Base-by-base conservation (phyloP, 2,329 filamentous ascomycete genomes). In the Massarina eburnea region DNA sequence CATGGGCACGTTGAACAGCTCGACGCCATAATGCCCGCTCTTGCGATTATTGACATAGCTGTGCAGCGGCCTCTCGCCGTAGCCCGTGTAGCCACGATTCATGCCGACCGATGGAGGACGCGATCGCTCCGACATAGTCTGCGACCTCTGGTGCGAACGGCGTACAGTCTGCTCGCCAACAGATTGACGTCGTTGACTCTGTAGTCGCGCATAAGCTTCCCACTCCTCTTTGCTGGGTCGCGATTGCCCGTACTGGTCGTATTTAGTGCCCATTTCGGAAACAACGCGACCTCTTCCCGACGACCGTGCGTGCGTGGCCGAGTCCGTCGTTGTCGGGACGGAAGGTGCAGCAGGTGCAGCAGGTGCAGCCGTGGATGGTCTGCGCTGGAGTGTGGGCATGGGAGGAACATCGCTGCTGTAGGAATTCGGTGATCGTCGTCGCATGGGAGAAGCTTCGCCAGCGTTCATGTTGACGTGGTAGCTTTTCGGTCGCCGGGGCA, bases 21-120 rank as follows among this genome's bases (percentile, higher is more conserved):
- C 64, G n/a, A 64, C 57, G 8, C 63, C 64, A 29, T 61, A 61
- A 41, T 63, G 54, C 34, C 61, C 49, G 37, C 55, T 57, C 44
- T 51, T 66, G 30, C 57, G 50, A 52, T 62, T 54, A 54, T 58
- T 62, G 8, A 62, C 61, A 22, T 49, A 48, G 32, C 58, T 67
- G 48, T 68, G 59, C 40, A 59, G 47, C 34, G 59, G 53, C 29
- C 69, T 55, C 10, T 64, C 70, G 8, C 69, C 68, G 29, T 68
- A 52, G 8, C 70, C 70, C 9, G 18, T 21, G 19, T 37, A 22
- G 8, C 20, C 8, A n/a, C 18, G 10, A 12, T 5, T 19, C 17
- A n/a, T n/a, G n/a, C 12, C 9, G 12, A 14, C 27, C 6, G 12
- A 30, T 8, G n/a, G 5, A 7, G 12, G 27, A 4, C n/a, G 27